A percentile compares a stretch with the other conserved stretches of the same genome.
phyloP scores from a whole-genome alignment of 768 basidiomycete genomes.

The Candolleomyces efflorescens region DNA sequence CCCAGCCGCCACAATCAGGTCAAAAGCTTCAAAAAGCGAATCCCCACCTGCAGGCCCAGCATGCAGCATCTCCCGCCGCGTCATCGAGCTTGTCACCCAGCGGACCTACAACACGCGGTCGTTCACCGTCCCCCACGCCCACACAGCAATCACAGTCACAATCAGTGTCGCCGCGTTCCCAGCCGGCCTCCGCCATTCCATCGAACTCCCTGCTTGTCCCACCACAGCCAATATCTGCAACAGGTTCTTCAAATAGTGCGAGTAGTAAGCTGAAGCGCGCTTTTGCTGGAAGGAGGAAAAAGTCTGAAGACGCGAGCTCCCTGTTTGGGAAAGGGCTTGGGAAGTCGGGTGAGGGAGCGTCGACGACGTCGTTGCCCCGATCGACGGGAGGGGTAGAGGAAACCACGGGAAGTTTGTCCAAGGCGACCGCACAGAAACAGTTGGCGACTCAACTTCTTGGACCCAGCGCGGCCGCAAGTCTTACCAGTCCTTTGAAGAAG shows the following conservation, averaged over 20 bases:
- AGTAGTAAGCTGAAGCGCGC: conserved; percentile 54
- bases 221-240: background rate
- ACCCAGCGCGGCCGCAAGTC: conserved; percentile 11
- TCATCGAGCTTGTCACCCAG: background rate
- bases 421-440: conserved; percentile 14
- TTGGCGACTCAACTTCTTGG: conserved; percentile 4
- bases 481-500: conserved; percentile 12
- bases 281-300: conserved; percentile 53
- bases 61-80: background rate
- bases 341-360: background rate
- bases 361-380: conserved; percentile 6
- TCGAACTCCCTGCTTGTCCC: background rate
- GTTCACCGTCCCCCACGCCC: background rate
- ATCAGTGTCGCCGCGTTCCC: conserved; percentile 57
- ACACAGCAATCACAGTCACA: conserved; percentile 1
- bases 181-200: conserved; percentile 6
- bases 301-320: conserved; percentile 43
- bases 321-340: conserved; percentile 15
- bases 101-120: conserved; percentile 3
- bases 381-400: conserved; percentile 14
- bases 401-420: conserved; percentile 13
- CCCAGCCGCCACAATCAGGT: background rate
- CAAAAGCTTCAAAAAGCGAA: background rate
- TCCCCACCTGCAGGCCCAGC: background rate
- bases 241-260: conserved; percentile 15